Base-by-base conservation (phyloP, 495 filamentous ascomycete genomes). In the Neurospora tetraspora region DNA sequence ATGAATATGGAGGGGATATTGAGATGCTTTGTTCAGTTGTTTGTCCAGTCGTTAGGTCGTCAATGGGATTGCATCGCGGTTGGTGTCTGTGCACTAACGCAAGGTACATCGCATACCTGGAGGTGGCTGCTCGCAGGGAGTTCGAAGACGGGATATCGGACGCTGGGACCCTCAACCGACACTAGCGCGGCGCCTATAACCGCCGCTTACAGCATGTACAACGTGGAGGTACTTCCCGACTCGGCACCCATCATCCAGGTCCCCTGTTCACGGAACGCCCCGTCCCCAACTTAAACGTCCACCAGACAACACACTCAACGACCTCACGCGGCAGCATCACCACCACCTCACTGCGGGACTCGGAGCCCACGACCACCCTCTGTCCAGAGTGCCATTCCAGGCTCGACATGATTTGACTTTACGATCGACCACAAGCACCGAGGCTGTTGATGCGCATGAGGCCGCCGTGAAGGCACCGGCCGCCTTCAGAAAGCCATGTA, bases 401-500 rank as follows among this genome's bases (percentile, higher is more conserved):
- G 53, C 40, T 16, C 75, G 76, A 74, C 71, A 78, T 78, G 77
- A 80, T 78, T 72, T 78, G 77, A 79, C 74, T n/a, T 68, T 39
- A 69, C 42, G 39, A 14, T 68, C 5, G 53, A 65, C 27, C 6
- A 18, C 14, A 34, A 38, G 23, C n/a, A 43, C n/a, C 43, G 59
- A 75, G 70, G 59, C 53, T 70, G 74, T 71, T 71, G 43, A 81
- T 77, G 78, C 72, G 70, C 72, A 75, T 75, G 77, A 77, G 72
- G 74, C 75, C 77, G 73, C 78, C 77, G 72, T 78, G 76, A 77
- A 68, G 77, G 71, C 43, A 53, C 73, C 72, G 74, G 75, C 31
- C 31, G 31, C 4, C 76, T 75, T 73, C 74, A 71, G 68, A 70
- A 71, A 78, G 77, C 87, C 87, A 98, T 98, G 94, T 98, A 98